phyloP scores from a whole-genome alignment of 2,329 filamentous ascomycete genomes.

The Thielaviopsis musarum region DNA sequence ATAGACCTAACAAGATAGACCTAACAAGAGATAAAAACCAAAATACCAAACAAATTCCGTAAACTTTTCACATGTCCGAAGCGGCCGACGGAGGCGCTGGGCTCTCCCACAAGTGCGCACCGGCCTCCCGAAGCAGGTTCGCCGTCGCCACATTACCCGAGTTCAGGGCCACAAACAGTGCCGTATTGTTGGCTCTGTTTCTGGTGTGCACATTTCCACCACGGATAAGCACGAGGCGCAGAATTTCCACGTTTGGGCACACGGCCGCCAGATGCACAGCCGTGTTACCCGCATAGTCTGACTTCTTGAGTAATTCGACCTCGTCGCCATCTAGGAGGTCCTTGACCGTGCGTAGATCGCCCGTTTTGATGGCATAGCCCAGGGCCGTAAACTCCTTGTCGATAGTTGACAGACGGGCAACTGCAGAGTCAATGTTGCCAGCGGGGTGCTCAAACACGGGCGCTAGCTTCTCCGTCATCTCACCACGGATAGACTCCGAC shows the following conservation, averaged over 20 bases:
- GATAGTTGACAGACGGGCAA: slow-evolving; percentile 26
- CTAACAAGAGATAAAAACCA: not conserved
- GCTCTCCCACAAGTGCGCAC: slow-evolving; percentile 39
- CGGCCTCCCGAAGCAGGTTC: slow-evolving; percentile 37
- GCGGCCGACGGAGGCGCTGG: slow-evolving; percentile 15
- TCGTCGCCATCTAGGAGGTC: slow-evolving; percentile 52
- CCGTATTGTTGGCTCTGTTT: slow-evolving; percentile 48
- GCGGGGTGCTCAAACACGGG: slow-evolving; percentile 64
- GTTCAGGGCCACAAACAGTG: slow-evolving; percentile 45
- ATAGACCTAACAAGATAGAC: not conserved
- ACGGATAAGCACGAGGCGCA: slow-evolving; percentile 39
- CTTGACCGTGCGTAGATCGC: slow-evolving; percentile 46
- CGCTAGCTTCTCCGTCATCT: slow-evolving; percentile 60
- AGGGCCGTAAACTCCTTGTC: slow-evolving; percentile 59
- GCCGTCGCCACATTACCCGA: slow-evolving; percentile 37
- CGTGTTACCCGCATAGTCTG: slow-evolving; percentile 72
- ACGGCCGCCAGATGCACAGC: slow-evolving; percentile 41
- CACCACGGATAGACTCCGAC: slow-evolving; percentile 60
- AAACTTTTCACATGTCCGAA: not conserved
- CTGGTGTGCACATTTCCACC: slow-evolving; percentile 52
- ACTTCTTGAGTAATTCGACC: slow-evolving; percentile 50
- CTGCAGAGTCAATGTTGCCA: slow-evolving; percentile 28
- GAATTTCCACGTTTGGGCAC: slow-evolving; percentile 34
- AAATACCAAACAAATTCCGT: not conserved
- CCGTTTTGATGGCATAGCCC: slow-evolving; percentile 62